Evolutionary conservation across 768 basidiomycete genomes (phyloP), one percentile per base, ranked within the genome.

Genomic region (Chlorophyllum brunneum): DNA sequence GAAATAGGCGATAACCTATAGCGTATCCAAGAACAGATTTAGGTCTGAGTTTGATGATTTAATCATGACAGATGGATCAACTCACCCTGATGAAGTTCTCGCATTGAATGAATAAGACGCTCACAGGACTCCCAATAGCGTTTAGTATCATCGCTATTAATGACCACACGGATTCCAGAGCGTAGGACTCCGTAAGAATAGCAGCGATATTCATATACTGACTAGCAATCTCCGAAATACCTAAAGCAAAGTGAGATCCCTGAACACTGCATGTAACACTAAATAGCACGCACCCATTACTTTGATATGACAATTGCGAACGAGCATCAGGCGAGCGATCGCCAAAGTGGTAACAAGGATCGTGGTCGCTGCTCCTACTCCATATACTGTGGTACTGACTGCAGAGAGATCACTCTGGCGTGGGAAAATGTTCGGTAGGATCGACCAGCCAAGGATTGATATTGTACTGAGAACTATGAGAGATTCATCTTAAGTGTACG

Each of bases 111-210:
- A 49, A 41, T 13, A 41, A 9, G 2, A 31, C 0, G 22, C 26
- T 41, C 11, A 27, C 2, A 7, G 37, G 37, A 24, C 9, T 15
- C 1, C 20, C 8, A 6, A 40, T 6, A 0, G 38, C 24, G 8
- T 27, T n/a, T 16, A 49, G 6, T 8, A 31, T 11, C 16, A 22
- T 40, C 5, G 38, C 16, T 7, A n/a, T 5, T 18, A 49, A 26
- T 2, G 48, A 40, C 48, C 48, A 49, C 8, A 29, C 37, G 15
- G 48, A 49, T 39, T 49, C 48, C 18, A 49, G 9, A 20, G 38
- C 48, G 22, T 40, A 49, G 5, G 48, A 49, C 16, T 49, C 48
- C 3, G 26, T 30, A 9, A 49, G 24, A 11, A 49, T 40, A 9
- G 48, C 22, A 9, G 20, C 26, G 22, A 49, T 41, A 16, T 18